A percentile compares a stretch with the other conserved stretches of the same genome.
Conservation (phyloP, 1,284 basidiomycete genomes). For the Takashimella tepidaria region DNA sequence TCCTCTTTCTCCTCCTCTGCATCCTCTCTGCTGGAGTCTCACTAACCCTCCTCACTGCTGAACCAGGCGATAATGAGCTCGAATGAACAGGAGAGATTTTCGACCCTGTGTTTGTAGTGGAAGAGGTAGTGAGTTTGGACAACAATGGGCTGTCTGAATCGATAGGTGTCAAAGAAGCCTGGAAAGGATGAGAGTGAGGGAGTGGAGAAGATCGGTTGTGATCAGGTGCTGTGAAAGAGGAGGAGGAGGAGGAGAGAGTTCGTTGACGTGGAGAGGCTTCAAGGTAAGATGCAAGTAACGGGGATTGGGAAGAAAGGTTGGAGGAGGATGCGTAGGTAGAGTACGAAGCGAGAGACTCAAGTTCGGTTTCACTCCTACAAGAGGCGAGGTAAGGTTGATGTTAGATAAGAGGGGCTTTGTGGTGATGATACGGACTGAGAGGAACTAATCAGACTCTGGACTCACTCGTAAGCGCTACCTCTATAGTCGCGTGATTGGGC, state of each 20-base stretch:
- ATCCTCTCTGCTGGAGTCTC: conserved; percentile 3
- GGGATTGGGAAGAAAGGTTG: background rate
- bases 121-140: no score
- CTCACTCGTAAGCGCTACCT: background rate
- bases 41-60: background rate
- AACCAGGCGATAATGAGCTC: background rate
- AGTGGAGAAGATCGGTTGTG: background rate
- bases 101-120: no score
- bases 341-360: conserved; percentile 28
- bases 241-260: conserved; percentile 4
- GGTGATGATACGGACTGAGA: background rate
- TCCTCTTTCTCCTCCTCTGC: conserved; percentile 7
- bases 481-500: background rate
- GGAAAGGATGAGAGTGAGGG: background rate
- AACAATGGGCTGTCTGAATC: no score
- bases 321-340: conserved; percentile 15
- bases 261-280: background rate
- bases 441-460: background rate
- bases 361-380: conserved; percentile 29
- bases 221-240: no score
- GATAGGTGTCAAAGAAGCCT: no score
- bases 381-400: background rate
- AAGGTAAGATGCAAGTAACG: background rate
- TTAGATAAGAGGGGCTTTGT: background rate
- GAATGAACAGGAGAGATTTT: background rate